Conservation (phyloP, 345 rosid species). For the Citrus inodora region DNA sequence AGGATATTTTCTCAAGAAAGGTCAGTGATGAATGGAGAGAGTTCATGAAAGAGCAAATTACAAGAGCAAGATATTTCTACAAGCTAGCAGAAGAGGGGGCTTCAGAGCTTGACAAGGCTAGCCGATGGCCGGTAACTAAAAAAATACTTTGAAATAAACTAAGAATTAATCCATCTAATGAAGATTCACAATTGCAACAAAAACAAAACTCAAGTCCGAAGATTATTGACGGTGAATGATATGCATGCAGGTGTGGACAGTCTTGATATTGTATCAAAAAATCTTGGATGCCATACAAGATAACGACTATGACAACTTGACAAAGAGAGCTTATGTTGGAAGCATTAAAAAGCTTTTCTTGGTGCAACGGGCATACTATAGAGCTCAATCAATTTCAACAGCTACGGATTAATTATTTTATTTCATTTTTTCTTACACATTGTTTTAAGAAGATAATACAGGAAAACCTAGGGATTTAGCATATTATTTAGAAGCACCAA, state of each 20-base stretch:
- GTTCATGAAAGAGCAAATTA: constrained; percentile 58
- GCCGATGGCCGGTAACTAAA: constrained; percentile 35
- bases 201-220: not conserved
- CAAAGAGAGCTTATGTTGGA: constrained; percentile 52
- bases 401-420: not conserved
- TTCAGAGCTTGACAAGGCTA: constrained; percentile 49
- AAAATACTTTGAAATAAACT: too few relatives aligned
- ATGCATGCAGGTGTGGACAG: constrained; percentile 53
- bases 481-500: too few relatives aligned
- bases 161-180: not conserved
- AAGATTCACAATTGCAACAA: not conserved
- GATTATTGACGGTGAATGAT: not conserved
- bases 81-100: constrained; percentile 57
- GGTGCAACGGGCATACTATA: constrained; percentile 40
- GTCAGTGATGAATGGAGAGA: constrained; percentile 52
- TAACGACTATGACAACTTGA: constrained; percentile 51
- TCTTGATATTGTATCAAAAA: constrained; percentile 38
- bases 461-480: too few relatives aligned
- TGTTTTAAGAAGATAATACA: too few relatives aligned
- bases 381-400: constrained; percentile 27
- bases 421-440: too few relatives aligned
- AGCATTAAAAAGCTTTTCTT: constrained; percentile 39
- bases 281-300: constrained; percentile 53
- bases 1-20: constrained; percentile 43
- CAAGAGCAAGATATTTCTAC: constrained; percentile 56